Conservation (phyloP, 495 filamentous ascomycete genomes). For the Lentithecium fluviatile region DNA sequence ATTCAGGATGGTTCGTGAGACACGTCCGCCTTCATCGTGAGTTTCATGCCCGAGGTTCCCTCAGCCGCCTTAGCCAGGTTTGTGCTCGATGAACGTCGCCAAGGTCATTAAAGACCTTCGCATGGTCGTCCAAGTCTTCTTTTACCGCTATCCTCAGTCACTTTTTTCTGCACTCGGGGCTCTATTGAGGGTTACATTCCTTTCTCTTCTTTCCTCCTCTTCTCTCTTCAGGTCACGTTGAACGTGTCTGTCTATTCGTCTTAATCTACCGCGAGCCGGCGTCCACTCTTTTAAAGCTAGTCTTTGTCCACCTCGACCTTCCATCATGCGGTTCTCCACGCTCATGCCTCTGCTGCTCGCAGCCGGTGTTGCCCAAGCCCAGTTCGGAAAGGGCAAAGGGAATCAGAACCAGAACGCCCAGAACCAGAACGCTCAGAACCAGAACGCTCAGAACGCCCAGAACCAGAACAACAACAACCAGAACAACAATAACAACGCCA, state of each 20-base stretch:
- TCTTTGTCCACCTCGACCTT: not conserved
- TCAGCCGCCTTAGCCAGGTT: conserved; percentile 25
- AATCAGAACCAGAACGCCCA: not conserved
- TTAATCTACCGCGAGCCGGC: conserved; percentile 35
- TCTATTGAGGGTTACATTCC: conserved; percentile 38
- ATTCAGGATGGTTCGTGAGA: conserved; percentile 30
- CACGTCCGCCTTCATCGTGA: conserved; percentile 34
- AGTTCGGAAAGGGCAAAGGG: conserved; percentile 14
- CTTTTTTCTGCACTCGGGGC: conserved; percentile 19
- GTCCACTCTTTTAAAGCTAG: conserved; percentile 29
- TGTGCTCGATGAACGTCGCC: conserved; percentile 20
- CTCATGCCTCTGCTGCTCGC: conserved; percentile 29
- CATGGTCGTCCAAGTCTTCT: conserved; percentile 28
- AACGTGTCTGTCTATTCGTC: conserved; percentile 37
- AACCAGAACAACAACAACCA: conserved; percentile 14
- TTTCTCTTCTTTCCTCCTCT: conserved; percentile 30
- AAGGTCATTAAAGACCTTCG: conserved; percentile 29
- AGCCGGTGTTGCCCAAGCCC: conserved; percentile 31
- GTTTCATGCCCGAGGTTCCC: conserved; percentile 33
- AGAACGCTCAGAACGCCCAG: conserved; percentile 4
- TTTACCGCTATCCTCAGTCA: conserved; percentile 34
- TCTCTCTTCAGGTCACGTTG: conserved; percentile 36
- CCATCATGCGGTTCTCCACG: conserved; percentile 33
- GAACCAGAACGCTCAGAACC: conserved; percentile 3
- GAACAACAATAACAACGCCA: conserved; percentile 15